Percentiles rank a stretch among this genome's conserved stretches.
phyloP scores from a whole-genome alignment of 164 flowering plant genomes.

The Nymphaea colorata region DNA sequence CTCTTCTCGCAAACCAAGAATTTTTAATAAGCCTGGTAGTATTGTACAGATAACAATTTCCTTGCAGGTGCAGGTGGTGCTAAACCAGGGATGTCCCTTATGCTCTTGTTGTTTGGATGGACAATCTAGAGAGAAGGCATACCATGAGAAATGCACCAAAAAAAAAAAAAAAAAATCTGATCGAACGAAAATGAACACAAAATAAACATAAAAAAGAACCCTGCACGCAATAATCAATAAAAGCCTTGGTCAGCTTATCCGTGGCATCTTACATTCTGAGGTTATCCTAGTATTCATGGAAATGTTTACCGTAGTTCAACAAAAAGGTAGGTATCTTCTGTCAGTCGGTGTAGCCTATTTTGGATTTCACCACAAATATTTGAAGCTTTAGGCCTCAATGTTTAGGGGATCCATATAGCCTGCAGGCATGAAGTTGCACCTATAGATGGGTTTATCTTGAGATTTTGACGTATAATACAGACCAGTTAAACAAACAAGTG shows the following conservation, averaged over 20 bases:
- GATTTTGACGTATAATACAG: too few species aligned
- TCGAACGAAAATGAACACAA: not conserved
- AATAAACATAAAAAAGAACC: too few species aligned
- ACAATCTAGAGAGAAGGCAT: constrained; percentile 38
- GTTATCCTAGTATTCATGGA: not conserved
- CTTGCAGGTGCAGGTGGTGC: constrained; percentile 88
- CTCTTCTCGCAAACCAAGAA: not conserved
- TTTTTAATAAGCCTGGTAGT: not conserved
- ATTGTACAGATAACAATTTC: constrained; percentile 39
- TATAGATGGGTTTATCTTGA: too few species aligned
- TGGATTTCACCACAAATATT: too few species aligned
- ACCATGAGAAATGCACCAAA: not conserved
- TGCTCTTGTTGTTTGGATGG: constrained; percentile 71
- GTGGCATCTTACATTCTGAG: not conserved
- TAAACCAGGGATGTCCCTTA: constrained; percentile 82
- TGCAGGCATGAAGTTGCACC: too few species aligned
- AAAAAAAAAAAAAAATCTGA: not conserved
- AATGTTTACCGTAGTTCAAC: not conserved
- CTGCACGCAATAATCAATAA: too few species aligned
- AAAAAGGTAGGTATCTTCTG: too few species aligned
- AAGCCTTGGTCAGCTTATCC: not conserved
- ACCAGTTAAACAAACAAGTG: too few species aligned
- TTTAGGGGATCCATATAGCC: too few species aligned
- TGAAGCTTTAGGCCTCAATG: too few species aligned
- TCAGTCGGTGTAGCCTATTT: too few species aligned